Conservation (phyloP, 2,329 filamentous ascomycete genomes). For the Botrytis medusae region DNA sequence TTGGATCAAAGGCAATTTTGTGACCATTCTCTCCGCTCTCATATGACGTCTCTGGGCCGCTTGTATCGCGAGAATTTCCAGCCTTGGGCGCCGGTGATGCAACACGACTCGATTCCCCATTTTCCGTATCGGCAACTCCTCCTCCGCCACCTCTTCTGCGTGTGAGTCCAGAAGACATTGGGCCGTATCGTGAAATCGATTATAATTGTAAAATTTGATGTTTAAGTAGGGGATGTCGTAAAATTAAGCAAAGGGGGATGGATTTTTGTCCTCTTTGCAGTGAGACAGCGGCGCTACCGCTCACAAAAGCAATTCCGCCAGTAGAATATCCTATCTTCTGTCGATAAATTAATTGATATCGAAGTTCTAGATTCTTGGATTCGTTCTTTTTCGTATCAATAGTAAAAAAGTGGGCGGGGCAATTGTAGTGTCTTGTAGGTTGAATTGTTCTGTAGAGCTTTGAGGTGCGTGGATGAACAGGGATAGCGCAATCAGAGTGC, state of each 20-base stretch:
- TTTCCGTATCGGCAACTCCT: conserved; percentile 60
- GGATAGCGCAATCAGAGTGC: conserved; percentile 19
- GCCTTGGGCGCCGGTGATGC: conserved; percentile 64
- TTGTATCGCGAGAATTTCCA: conserved; percentile 57
- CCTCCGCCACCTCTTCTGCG: conserved; percentile 67
- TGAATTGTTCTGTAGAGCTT: conserved; percentile 22
- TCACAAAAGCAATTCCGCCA: conserved; percentile 22
- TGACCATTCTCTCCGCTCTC: conserved; percentile 92
- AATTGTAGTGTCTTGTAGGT: conserved; percentile 18
- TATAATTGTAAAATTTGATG: conserved; percentile 23
- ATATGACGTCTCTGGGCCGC: conserved; percentile 76
- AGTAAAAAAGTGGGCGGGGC: conserved; percentile 22
- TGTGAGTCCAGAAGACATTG: conserved; percentile 57
- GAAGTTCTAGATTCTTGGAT: conserved; percentile 1
- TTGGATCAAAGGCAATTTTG: conserved; percentile 96
- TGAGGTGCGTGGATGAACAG: conserved; percentile 19
- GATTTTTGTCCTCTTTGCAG: conserved; percentile 18
- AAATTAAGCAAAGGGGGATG: conserved; percentile 31
- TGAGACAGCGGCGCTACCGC: conserved; percentile 23
- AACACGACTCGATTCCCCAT: conserved; percentile 64
- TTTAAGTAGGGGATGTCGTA: conserved; percentile 25
- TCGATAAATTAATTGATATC: conserved; percentile 2
- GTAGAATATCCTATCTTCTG: conserved; percentile 10
- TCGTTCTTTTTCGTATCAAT: conserved; percentile 12
- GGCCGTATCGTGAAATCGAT: conserved; percentile 18